Evolutionary conservation across 1,284 basidiomycete genomes (phyloP).

Genomic region (Trametes versicolor): DNA sequence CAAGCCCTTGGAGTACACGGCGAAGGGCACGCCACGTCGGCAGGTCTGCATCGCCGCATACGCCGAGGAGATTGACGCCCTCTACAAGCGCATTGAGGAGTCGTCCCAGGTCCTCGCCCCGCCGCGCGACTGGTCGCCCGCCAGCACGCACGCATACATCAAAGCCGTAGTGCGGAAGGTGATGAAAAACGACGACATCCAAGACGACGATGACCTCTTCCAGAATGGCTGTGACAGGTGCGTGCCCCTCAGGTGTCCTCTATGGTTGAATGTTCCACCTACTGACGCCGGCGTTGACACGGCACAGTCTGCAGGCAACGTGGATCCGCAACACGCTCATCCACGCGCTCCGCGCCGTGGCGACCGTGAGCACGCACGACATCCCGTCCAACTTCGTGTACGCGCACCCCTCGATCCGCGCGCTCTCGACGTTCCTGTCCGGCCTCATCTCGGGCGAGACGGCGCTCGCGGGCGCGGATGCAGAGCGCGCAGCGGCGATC

Average conservation of each 20-base stretch:
- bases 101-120: conserved; percentile 33
- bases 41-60: conserved; percentile 45
- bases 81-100: conserved; percentile 43
- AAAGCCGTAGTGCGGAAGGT: conserved; percentile 39
- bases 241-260: background rate
- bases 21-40: conserved; percentile 45
- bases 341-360: conserved; percentile 38
- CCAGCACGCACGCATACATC: conserved; percentile 36
- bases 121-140: conserved; percentile 39
- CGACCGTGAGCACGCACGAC: conserved; percentile 24
- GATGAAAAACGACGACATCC: conserved; percentile 22
- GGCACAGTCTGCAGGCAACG: conserved; percentile 45
- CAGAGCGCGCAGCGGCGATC: conserved; percentile 20
- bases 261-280: no score
- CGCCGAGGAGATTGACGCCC: conserved; percentile 41
- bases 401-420: conserved; percentile 41
- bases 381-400: conserved; percentile 47
- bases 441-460: conserved; percentile 13
- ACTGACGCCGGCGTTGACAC: no score
- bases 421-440: conserved; percentile 36
- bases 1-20: conserved; percentile 46
- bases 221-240: conserved; percentile 50
- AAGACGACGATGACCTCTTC: conserved; percentile 39
- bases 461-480: conserved; percentile 11
- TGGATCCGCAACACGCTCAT: conserved; percentile 49